Conservation (phyloP, 306 rosid genomes). For the Vigna angularis region DNA sequence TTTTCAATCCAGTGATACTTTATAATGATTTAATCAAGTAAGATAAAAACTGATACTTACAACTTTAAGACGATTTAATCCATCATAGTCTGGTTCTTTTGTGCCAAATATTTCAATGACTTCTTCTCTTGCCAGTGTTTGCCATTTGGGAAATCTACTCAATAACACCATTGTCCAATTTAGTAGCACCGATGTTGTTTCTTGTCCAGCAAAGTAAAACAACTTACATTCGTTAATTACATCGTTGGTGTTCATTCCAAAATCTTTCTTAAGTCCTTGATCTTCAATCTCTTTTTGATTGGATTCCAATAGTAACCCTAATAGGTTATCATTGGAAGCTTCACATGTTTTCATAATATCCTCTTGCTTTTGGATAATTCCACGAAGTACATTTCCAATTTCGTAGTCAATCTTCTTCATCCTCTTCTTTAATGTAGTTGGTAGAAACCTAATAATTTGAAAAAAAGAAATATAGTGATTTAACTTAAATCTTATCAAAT, state of each 20-base stretch:
- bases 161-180: neutral
- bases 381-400: neutral
- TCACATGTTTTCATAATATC: neutral
- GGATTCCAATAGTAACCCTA: neutral
- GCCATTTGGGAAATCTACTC: neutral
- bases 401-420: neutral
- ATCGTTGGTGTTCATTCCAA: neutral
- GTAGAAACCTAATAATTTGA: neutral
- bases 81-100: neutral
- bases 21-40: neutral
- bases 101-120: neutral
- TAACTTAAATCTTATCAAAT: neutral
- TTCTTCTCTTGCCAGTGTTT: constrained; percentile 6
- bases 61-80: constrained; percentile 8
- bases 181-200: neutral
- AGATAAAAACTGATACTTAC: neutral
- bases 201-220: neutral
- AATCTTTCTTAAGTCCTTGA: neutral
- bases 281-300: neutral
- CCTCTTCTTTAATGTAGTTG: neutral
- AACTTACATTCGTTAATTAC: neutral
- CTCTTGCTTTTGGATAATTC: neutral
- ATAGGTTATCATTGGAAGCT: neutral
- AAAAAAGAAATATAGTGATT: neutral
- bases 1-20: neutral